phyloP scores from a whole-genome alignment of 192 early-diverging fungal species.

The Radiomyces spectabilis region DNA sequence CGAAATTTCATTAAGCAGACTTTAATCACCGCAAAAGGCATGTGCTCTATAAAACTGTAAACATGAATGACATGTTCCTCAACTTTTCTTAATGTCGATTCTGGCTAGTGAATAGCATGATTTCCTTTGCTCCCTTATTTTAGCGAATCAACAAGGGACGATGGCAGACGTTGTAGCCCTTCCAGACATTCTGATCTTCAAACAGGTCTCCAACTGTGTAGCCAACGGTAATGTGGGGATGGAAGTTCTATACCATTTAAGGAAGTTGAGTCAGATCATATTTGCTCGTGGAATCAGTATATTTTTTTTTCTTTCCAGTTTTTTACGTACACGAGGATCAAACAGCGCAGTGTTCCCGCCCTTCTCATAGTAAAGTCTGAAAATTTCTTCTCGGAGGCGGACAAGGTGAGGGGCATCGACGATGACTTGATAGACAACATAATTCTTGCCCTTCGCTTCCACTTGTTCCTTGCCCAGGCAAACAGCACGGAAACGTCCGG shows the following conservation, averaged over 20 bases:
- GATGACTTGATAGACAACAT: slow-evolving; percentile 31
- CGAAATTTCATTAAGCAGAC: no score
- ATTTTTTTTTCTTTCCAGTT: neutral
- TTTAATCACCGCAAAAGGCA: no score
- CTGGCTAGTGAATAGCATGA: no score
- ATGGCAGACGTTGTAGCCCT: slow-evolving; percentile 61
- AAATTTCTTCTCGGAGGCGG: slow-evolving; percentile 45
- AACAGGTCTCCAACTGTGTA: slow-evolving; percentile 59
- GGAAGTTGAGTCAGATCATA: no score
- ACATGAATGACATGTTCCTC: no score
- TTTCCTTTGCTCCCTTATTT: no score
- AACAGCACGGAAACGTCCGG: slow-evolving; percentile 39
- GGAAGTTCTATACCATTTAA: slow-evolving; percentile 39
- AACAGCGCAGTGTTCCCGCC: slow-evolving; percentile 68
- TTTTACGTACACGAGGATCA: slow-evolving; percentile 32
- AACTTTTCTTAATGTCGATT: no score
- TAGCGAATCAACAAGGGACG: slow-evolving; percentile 35
- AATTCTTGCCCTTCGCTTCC: slow-evolving; percentile 16
- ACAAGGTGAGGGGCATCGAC: slow-evolving; percentile 38
- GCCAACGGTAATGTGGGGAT: slow-evolving; percentile 66
- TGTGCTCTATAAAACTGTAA: no score
- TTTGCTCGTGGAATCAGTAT: no score
- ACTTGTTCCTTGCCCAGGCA: slow-evolving; percentile 52
- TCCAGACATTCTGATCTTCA: slow-evolving; percentile 59
- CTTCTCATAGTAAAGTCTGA: slow-evolving; percentile 43